Evolutionary conservation across 768 basidiomycete genomes (phyloP).

Genomic region (Clitopilus passeckerianus): DNA sequence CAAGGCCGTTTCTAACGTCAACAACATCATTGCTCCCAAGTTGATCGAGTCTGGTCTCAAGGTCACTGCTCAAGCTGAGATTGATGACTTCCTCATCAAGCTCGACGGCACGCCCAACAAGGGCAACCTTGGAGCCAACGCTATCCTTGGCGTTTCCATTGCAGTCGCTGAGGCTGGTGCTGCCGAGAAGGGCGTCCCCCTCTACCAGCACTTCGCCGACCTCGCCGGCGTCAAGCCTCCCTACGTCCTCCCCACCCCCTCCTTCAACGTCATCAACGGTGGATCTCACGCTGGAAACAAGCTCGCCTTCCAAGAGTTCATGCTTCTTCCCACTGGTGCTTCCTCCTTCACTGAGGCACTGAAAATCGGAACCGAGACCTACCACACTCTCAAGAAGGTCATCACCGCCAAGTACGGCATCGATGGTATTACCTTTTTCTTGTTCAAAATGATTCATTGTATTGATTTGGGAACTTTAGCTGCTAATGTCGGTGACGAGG

Average conservation of each 20-base stretch:
- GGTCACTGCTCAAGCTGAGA: slow-evolving; percentile 89
- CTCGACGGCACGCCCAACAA: slow-evolving; percentile 97
- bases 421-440: slow-evolving; percentile 57
- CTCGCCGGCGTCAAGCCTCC: slow-evolving; percentile 95
- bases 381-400: slow-evolving; percentile 98
- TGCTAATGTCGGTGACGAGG: slow-evolving; percentile 99
- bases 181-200: slow-evolving; percentile 89
- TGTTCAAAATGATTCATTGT: slow-evolving; percentile 9
- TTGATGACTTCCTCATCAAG: slow-evolving; percentile 98
- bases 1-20: slow-evolving; percentile 95
- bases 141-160: slow-evolving; percentile 97
- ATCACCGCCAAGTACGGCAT: slow-evolving; percentile 99
- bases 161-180: slow-evolving; percentile 92
- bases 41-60: slow-evolving; percentile 80
- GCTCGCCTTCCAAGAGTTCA: slow-evolving; percentile 99
- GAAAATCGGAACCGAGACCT: slow-evolving; percentile 98
- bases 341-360: slow-evolving; percentile 90
- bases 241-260: slow-evolving; percentile 86
- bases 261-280: slow-evolving; percentile 99
- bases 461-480: slow-evolving; percentile 40
- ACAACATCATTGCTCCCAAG: slow-evolving; percentile 83
- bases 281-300: slow-evolving; percentile 99
- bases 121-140: slow-evolving; percentile 98
- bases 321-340: slow-evolving; percentile 96
- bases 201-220: slow-evolving; percentile 95